phyloP scores from a whole-genome alignment of 2,329 filamentous ascomycete species.

The Huntiella savannae region DNA sequence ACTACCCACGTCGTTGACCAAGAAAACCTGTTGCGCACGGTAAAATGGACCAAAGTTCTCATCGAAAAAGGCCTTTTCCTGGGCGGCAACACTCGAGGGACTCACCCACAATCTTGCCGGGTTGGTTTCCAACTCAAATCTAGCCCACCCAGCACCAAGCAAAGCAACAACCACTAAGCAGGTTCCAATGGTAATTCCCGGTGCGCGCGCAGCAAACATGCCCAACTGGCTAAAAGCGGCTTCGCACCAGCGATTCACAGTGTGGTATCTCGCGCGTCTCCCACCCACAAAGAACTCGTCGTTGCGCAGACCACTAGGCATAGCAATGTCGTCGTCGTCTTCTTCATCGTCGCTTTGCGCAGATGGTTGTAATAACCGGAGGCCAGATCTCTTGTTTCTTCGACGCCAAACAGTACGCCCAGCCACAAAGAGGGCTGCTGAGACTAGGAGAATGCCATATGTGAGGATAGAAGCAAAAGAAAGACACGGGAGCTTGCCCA shows the following conservation, averaged over 20 bases:
- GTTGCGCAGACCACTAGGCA: conserved; percentile 55
- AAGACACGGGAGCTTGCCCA: conserved; percentile 76
- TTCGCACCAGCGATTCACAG: conserved; percentile 68
- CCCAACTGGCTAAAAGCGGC: conserved; percentile 64
- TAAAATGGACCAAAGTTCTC: conserved; percentile 88
- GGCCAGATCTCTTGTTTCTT: conserved; percentile 55
- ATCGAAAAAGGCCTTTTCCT: conserved; percentile 91
- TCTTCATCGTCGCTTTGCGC: conserved; percentile 82
- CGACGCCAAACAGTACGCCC: conserved; percentile 60
- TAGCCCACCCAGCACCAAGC: conserved; percentile 72
- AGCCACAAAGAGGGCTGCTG: conserved; percentile 45
- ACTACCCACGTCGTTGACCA: conserved; percentile 66
- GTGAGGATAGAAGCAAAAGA: conserved; percentile 82
- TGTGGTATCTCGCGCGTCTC: conserved; percentile 59
- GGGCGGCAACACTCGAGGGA: conserved; percentile 71
- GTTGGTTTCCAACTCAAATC: conserved; percentile 76
- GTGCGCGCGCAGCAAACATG: conserved; percentile 62
- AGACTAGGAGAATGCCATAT: conserved; percentile 56
- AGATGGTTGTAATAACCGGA: conserved; percentile 73
- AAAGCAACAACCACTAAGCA: conserved; percentile 60
- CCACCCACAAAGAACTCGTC: conserved; percentile 24
- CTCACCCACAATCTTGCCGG: conserved; percentile 95
- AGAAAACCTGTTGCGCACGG: conserved; percentile 77
- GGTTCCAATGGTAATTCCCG: conserved; percentile 58
- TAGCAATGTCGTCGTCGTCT: conserved; percentile 46